Evolutionary conservation across 1,139 yeast genomes (phyloP).

Genomic region (Nakaseomyces sp.): DNA sequence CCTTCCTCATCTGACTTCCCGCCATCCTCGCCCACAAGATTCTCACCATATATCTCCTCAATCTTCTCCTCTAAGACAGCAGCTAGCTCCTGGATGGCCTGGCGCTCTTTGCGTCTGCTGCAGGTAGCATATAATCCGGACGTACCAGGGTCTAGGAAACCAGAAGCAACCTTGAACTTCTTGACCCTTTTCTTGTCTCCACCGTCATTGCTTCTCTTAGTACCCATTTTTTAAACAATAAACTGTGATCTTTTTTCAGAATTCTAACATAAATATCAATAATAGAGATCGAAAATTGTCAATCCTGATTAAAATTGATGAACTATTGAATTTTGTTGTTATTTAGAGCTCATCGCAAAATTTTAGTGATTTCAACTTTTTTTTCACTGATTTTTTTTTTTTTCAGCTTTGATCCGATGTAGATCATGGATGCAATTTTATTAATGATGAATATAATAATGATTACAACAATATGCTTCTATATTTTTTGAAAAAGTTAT

Average conservation of each 20-base stretch:
- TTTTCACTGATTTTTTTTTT: too few species aligned
- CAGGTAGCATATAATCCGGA: constrained; percentile 84
- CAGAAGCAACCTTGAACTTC: constrained; percentile 25
- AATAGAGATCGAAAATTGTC: too few species aligned
- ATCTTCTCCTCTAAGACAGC: constrained; percentile 51
- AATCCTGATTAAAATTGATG: too few species aligned
- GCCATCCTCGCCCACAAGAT: constrained; percentile 30
- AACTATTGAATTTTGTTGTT: too few species aligned
- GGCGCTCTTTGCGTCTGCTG: constrained; percentile 64
- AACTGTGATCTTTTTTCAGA: not conserved
- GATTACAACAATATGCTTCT: not conserved
- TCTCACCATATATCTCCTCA: constrained; percentile 42
- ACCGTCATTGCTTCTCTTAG: constrained; percentile 10
- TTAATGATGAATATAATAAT: not conserved
- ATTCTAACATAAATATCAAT: too few species aligned
- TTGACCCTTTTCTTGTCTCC: constrained; percentile 11
- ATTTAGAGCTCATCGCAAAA: too few species aligned
- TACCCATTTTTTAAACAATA: constrained; percentile 5
- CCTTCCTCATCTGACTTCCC: constrained; percentile 29
- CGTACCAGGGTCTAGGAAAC: constrained; percentile 59
- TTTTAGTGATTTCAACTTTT: too few species aligned
- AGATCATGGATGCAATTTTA: too few species aligned
- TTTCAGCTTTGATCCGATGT: too few species aligned
- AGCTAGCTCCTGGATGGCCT: constrained; percentile 65
- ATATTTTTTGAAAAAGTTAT: not conserved